Evolutionary conservation across 2,329 filamentous ascomycete genomes (phyloP).

Genomic region (Trichoderma gracile): DNA sequence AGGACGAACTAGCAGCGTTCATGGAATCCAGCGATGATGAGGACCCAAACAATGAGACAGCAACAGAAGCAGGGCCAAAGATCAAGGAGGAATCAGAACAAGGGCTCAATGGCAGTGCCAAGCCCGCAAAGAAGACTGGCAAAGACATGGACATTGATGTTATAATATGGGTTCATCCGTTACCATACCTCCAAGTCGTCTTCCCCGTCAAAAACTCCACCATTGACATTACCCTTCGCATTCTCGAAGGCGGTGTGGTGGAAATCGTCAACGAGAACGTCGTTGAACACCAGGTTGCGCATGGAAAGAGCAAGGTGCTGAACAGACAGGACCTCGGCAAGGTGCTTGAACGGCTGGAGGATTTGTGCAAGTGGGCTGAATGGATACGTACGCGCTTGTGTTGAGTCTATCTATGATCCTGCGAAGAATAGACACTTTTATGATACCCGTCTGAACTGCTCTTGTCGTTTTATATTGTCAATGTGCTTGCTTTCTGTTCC

Average conservation of each 20-base stretch:
- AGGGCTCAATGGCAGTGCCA: neutral
- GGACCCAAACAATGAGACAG: neutral
- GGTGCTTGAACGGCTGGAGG: conserved; percentile 52
- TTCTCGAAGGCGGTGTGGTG: conserved; percentile 61
- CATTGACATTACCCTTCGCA: conserved; percentile 58
- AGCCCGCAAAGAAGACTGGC: neutral
- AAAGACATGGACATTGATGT: conserved; percentile 49
- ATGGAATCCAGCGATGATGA: conserved; percentile 28
- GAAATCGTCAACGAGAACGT: conserved; percentile 60
- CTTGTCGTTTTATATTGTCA: neutral
- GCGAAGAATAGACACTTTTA: neutral
- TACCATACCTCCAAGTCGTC: conserved; percentile 52
- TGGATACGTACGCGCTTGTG: conserved; percentile 49
- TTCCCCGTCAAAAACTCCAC: conserved; percentile 54
- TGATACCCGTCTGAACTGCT: conserved; percentile 19
- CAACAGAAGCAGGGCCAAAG: neutral
- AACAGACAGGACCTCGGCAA: conserved; percentile 47
- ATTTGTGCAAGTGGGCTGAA: conserved; percentile 56
- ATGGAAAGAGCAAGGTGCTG: conserved; percentile 40
- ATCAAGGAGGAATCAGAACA: neutral
- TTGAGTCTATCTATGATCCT: conserved; percentile 25
- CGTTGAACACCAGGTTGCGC: conserved; percentile 30
- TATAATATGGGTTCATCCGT: conserved; percentile 52
- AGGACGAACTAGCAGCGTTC: conserved; percentile 40
- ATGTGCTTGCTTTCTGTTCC: neutral